Evolutionary conservation across 371 early-diverging fungal species (phyloP).

Genomic region (Mortierella sp.): DNA sequence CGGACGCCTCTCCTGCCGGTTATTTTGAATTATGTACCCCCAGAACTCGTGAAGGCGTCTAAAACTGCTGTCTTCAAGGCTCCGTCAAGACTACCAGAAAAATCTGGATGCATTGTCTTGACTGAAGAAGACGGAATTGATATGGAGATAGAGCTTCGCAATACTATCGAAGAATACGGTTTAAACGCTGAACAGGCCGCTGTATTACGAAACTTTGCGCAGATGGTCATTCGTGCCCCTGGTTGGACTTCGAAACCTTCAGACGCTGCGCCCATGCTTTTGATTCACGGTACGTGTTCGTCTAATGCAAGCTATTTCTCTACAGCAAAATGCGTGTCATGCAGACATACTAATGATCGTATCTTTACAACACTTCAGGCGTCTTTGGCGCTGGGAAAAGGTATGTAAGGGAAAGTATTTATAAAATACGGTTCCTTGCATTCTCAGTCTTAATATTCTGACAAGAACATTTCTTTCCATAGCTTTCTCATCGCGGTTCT

Average conservation of each 20-base stretch:
- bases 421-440: background rate
- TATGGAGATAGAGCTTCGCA: constrained; percentile 56
- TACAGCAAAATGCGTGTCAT: background rate
- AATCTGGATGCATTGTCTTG: constrained; percentile 54
- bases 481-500: constrained; percentile 84
- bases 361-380: constrained; percentile 28
- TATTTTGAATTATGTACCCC: constrained; percentile 54
- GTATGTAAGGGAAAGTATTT: constrained; percentile 44
- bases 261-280: constrained; percentile 53
- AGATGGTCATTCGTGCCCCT: constrained; percentile 62
- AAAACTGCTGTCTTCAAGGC: constrained; percentile 29
- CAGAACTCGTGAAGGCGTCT: constrained; percentile 20
- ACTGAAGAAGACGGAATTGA: constrained; percentile 60
- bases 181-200: constrained; percentile 76
- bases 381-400: constrained; percentile 89
- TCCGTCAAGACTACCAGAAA: constrained; percentile 28
- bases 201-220: constrained; percentile 67
- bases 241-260: constrained; percentile 36
- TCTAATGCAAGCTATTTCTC: background rate
- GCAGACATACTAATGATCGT: background rate
- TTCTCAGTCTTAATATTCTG: background rate
- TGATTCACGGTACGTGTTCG: constrained; percentile 64
- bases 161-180: constrained; percentile 55
- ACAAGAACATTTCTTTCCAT: background rate
- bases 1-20: constrained; percentile 63